Evolutionary conservation across 139 green algal species (phyloP).

Genomic region (Chlorella sp.): DNA sequence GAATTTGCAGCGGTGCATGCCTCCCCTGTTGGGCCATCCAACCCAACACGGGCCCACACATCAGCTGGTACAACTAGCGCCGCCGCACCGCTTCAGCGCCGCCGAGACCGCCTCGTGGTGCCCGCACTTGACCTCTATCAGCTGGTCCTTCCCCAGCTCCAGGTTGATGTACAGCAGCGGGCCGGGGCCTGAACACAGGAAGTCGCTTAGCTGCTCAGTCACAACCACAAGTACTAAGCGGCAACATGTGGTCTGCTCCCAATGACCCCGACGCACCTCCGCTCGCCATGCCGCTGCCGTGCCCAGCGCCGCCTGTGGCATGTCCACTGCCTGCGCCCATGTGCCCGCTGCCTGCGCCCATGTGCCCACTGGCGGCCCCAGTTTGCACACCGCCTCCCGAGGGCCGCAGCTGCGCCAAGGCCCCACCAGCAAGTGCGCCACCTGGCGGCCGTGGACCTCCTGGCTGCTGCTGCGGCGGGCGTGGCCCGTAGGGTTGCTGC

Average conservation of each 20-base stretch:
- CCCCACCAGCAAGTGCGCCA: not conserved
- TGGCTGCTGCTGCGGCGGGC: not conserved
- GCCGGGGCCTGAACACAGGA: not conserved
- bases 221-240: too few species aligned
- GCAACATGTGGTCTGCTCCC: too few species aligned
- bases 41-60: too few species aligned
- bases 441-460: not conserved
- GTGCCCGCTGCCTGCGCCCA: not conserved
- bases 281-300: not conserved
- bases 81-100: slow-evolving; percentile 17
- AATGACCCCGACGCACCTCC: not conserved
- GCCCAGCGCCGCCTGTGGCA: not conserved
- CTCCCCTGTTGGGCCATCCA: too few species aligned
- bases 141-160: slow-evolving; percentile 16
- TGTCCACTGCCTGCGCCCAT: not conserved
- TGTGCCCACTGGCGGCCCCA: too few species aligned
- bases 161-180: slow-evolving; percentile 9
- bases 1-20: too few species aligned
- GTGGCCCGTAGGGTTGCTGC: not conserved
- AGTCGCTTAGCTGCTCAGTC: too few species aligned
- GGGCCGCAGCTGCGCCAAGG: too few species aligned
- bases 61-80: too few species aligned
- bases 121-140: slow-evolving; percentile 7
- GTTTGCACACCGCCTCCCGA: too few species aligned
- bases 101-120: slow-evolving; percentile 1